These are phyloP conservation scores for Chlorella sp. DNA, from an alignment of 139 green algal genomes.

Conservation along the genomic window DNA sequence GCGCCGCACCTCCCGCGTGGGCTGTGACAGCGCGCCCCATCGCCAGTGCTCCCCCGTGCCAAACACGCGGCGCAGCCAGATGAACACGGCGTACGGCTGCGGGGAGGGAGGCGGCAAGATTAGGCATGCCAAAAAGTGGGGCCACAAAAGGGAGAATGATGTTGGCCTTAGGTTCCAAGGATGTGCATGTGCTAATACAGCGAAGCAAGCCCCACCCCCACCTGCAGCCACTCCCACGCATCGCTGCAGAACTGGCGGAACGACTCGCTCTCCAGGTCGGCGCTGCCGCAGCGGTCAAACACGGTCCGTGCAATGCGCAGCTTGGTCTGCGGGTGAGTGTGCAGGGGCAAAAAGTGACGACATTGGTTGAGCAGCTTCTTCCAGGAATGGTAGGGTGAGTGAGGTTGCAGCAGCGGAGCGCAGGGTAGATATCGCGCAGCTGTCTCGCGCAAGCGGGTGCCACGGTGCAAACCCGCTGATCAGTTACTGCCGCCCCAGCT, in stretches of 20 bases:
- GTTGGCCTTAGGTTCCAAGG: too few relatives aligned
- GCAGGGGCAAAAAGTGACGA: too few relatives aligned
- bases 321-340: conserved; percentile 64
- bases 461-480: too few relatives aligned
- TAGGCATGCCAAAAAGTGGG: too few relatives aligned
- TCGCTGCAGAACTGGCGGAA: conserved; percentile 32
- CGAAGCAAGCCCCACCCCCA: not conserved
- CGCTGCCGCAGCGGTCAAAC: conserved; percentile 58
- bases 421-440: too few relatives aligned
- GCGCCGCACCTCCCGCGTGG: conserved; percentile 43
- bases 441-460: too few relatives aligned
- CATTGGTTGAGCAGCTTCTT: too few relatives aligned
- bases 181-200: too few relatives aligned
- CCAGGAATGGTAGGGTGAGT: too few relatives aligned
- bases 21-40: conserved; percentile 80
- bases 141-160: too few relatives aligned
- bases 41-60: conserved; percentile 90
- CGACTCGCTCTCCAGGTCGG: conserved; percentile 43
- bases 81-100: conserved; percentile 91
- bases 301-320: conserved; percentile 64
- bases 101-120: not conserved
- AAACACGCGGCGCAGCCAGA: conserved; percentile 88
- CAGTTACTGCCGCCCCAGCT: not conserved
- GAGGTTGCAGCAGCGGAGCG: too few relatives aligned
- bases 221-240: conserved; percentile 28